Percentiles rank a stretch among this genome's conserved stretches.
Evolutionary conservation across 2,329 filamentous ascomycete species (phyloP).

Genomic region (Biscogniauxia marginata): DNA sequence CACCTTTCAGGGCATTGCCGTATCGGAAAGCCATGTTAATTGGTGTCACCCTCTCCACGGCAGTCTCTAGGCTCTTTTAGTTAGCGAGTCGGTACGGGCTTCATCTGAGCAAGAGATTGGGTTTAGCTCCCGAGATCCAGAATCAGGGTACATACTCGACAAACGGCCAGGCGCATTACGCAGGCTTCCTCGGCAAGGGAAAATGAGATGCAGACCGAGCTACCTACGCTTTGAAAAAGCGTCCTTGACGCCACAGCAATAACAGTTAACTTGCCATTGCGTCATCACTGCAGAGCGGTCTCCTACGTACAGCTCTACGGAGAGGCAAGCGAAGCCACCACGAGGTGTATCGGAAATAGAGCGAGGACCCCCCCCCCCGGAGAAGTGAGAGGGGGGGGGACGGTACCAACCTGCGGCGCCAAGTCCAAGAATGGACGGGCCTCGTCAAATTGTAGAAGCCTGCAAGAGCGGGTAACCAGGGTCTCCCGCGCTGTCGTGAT

Average conservation of each 20-base stretch:
- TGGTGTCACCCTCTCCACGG: conserved; percentile 13
- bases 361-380: conserved; percentile 3
- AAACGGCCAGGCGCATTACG: neutral
- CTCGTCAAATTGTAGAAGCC: conserved; percentile 20
- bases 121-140: conserved; percentile 20
- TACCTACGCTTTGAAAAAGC: too few species aligned
- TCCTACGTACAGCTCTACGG: neutral
- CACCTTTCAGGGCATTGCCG: conserved; percentile 17
- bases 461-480: conserved; percentile 45
- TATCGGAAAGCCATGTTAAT: conserved; percentile 20
- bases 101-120: conserved; percentile 2
- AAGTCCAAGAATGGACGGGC: conserved; percentile 1
- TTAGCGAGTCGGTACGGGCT: neutral
- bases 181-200: neutral
- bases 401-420: conserved; percentile 3
- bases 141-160: neutral
- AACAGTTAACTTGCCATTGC: conserved; percentile 15
- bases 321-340: conserved; percentile 1
- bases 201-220: neutral
- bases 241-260: conserved; percentile 2
- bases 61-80: neutral
- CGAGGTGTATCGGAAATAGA: conserved; percentile 13
- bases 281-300: conserved; percentile 19
- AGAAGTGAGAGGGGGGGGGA: conserved; percentile 1
- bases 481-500: conserved; percentile 32